Conservation (phyloP, 2,329 filamentous ascomycete genomes). For the Diplocarpon mali region DNA sequence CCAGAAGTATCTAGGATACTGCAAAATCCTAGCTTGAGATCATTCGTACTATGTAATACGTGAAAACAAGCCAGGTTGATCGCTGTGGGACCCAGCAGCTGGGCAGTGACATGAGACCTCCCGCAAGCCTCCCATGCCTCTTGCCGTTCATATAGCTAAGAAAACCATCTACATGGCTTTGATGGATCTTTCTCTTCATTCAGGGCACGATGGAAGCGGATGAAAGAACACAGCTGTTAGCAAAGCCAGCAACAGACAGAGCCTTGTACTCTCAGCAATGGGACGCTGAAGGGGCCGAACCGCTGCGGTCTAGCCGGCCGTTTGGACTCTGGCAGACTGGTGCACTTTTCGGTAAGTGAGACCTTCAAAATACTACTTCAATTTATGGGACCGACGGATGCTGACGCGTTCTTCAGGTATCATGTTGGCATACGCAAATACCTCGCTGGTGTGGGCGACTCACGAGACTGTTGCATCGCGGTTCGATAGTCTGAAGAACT, state of each 20-base stretch:
- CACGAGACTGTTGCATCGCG: slow-evolving; percentile 17
- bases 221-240: slow-evolving; percentile 12
- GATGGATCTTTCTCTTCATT: no score
- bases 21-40: no score
- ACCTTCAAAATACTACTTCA: background rate
- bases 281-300: background rate
- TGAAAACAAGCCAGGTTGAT: no score
- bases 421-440: slow-evolving; percentile 14
- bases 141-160: background rate
- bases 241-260: slow-evolving; percentile 1
- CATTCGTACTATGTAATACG: no score
- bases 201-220: slow-evolving; percentile 4
- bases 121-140: background rate
- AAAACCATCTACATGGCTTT: background rate
- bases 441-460: slow-evolving; percentile 16
- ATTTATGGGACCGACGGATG: background rate
- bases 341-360: slow-evolving; percentile 9
- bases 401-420: slow-evolving; percentile 13
- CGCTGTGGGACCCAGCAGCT: background rate
- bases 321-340: slow-evolving; percentile 11
- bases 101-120: background rate
- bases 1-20: background rate
- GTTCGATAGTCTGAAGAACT: slow-evolving; percentile 13
- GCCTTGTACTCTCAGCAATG: background rate
- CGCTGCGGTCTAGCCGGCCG: background rate